Conservation (phyloP, 768 basidiomycete genomes). For the Agaricus sinodeliciosus region DNA sequence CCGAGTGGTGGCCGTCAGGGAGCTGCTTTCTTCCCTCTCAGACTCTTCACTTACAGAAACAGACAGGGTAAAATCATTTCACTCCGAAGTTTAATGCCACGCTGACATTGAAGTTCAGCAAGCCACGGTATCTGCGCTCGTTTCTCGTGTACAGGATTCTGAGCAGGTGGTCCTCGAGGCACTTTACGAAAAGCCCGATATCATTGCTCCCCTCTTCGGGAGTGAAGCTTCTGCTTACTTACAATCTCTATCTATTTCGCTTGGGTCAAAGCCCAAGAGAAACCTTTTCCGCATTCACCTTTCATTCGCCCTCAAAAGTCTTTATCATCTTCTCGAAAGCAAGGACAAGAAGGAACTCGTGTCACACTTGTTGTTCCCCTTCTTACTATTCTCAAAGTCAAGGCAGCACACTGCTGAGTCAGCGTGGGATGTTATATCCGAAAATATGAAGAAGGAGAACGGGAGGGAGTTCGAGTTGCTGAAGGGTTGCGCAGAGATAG, state of each 20-base stretch:
- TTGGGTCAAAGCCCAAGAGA: constrained; percentile 41
- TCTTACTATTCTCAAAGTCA: constrained; percentile 67
- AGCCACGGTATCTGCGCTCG: constrained; percentile 54
- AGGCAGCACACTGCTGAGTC: constrained; percentile 56
- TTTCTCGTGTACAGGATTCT: constrained; percentile 65
- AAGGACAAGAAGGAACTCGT: constrained; percentile 30
- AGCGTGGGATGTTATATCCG: constrained; percentile 69
- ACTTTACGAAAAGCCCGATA: constrained; percentile 50
- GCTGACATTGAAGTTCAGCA: constrained; percentile 28
- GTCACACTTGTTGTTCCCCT: constrained; percentile 59
- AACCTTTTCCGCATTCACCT: constrained; percentile 48
- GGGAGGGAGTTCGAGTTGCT: constrained; percentile 38
- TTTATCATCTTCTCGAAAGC: constrained; percentile 26
- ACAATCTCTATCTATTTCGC: constrained; percentile 29
- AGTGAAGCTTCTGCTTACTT: constrained; percentile 40
- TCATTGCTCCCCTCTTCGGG: constrained; percentile 39
- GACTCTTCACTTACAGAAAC: constrained; percentile 21
- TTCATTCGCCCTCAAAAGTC: constrained; percentile 45
- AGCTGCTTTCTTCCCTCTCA: constrained; percentile 36
- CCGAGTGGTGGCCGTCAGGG: constrained; percentile 53
- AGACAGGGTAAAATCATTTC: constrained; percentile 34
- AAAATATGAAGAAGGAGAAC: constrained; percentile 16
- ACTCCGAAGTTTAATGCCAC: not conserved
- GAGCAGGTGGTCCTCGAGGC: constrained; percentile 54
- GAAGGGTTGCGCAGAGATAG: constrained; percentile 43